phyloP scores from a whole-genome alignment of 1,284 basidiomycete genomes.

The Rhodotorula sp. region DNA sequence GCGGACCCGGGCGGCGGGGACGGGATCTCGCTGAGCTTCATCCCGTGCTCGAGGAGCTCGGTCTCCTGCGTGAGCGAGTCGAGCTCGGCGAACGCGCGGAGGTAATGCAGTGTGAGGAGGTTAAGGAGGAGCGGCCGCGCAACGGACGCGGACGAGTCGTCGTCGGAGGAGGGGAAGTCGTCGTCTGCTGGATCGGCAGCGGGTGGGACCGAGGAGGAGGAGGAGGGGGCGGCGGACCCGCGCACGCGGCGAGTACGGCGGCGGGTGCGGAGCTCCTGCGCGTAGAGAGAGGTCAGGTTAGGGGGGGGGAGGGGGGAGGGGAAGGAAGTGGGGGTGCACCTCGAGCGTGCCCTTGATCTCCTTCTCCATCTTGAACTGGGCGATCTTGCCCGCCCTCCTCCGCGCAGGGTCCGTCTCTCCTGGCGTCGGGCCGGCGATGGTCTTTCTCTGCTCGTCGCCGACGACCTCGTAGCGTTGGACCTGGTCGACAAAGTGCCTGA shows the following conservation, averaged over 20 bases:
- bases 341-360: slow-evolving; percentile 70
- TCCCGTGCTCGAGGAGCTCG: slow-evolving; percentile 65
- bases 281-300: not conserved
- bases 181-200: slow-evolving; percentile 8
- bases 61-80: slow-evolving; percentile 72
- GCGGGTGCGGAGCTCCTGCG: slow-evolving; percentile 41
- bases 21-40: slow-evolving; percentile 47
- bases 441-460: slow-evolving; percentile 59
- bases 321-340: slow-evolving; percentile 54
- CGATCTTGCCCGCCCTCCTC: slow-evolving; percentile 81
- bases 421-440: slow-evolving; percentile 23
- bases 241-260: slow-evolving; percentile 51
- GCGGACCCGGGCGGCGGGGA: not conserved
- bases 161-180: slow-evolving; percentile 52
- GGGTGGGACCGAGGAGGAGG: slow-evolving; percentile 21
- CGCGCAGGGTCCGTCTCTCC: slow-evolving; percentile 61
- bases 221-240: slow-evolving; percentile 53
- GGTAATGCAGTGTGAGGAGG: slow-evolving; percentile 71
- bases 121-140: slow-evolving; percentile 68
- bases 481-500: slow-evolving; percentile 60
- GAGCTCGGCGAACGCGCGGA: slow-evolving; percentile 68
- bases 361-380: slow-evolving; percentile 80
- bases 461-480: slow-evolving; percentile 72
- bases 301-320: too few species aligned
- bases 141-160: slow-evolving; percentile 61